Percentiles rank a stretch among this genome's conserved stretches.
These are phyloP conservation scores for Bipolaris sorokiniana DNA, from an alignment of 2,329 filamentous ascomycete genomes.

Conservation along the genomic window DNA sequence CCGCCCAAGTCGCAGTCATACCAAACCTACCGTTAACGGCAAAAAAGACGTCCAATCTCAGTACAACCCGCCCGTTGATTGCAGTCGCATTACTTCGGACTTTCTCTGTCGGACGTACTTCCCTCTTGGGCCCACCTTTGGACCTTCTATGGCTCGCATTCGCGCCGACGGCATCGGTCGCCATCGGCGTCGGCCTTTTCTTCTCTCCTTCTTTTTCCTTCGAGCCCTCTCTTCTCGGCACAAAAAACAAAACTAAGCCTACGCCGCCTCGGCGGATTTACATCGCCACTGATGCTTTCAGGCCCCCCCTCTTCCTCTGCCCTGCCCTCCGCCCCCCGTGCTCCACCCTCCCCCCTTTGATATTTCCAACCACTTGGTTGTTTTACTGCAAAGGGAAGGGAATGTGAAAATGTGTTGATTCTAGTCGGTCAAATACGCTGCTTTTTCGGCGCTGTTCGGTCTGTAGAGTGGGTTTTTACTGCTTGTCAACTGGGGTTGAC, in stretches of 20 bases:
- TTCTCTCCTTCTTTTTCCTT: neutral
- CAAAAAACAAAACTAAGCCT: neutral
- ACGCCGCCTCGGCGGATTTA: constrained; percentile 2
- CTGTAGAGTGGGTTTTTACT: neutral
- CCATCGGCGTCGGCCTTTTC: constrained; percentile 1
- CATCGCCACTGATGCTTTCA: constrained; percentile 3
- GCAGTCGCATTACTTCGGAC: constrained; percentile 16
- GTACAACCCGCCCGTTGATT: constrained; percentile 2
- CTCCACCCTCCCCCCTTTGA: constrained; percentile 1
- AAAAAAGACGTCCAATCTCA: neutral
- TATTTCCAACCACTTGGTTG: neutral
- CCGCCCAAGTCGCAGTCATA: neutral
- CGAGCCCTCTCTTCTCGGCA: neutral
- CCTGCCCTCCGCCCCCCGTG: neutral
- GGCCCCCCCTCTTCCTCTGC: neutral
- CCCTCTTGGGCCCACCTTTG: neutral
- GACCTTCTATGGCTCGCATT: neutral
- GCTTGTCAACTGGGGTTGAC: neutral
- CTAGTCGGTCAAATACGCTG: constrained; percentile 19
- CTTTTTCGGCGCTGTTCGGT: constrained; percentile 16
- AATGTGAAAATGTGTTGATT: constrained; percentile 13
- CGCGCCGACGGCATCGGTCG: neutral
- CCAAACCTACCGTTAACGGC: constrained; percentile 1
- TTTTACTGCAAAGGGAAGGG: constrained; percentile 12
- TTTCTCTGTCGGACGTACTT: constrained; percentile 5